These are phyloP conservation scores for Tripidium arundinaceum DNA, from an alignment of 202 grass and related monocot genomes.

Conservation along the genomic window DNA sequence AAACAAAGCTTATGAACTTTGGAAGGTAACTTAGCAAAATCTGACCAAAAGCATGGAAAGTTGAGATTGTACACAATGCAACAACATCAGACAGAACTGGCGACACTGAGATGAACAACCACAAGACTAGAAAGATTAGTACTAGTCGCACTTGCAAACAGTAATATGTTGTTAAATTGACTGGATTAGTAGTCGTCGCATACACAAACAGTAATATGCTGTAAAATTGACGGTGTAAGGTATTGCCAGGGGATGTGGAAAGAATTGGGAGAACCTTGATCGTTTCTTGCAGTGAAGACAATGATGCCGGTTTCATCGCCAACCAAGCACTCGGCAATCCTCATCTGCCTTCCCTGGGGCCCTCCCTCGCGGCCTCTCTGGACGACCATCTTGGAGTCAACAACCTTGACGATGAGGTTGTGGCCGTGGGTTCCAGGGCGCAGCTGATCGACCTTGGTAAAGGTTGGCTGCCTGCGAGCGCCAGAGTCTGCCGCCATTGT, in stretches of 20 bases:
- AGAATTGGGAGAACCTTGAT: conserved; percentile 29
- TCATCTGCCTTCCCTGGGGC: conserved; percentile 42
- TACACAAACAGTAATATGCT: background rate
- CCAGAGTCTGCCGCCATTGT: conserved; percentile 27
- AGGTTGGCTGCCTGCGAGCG: conserved; percentile 29
- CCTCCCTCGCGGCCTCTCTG: conserved; percentile 36
- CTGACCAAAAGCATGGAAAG: background rate
- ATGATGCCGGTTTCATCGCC: conserved; percentile 57
- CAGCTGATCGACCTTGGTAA: conserved; percentile 52
- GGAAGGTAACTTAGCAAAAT: background rate
- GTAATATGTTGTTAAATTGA: background rate
- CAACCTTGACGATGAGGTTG: conserved; percentile 43
- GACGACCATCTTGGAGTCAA: conserved; percentile 52
- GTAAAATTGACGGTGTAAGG: background rate
- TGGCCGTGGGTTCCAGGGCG: conserved; percentile 43
- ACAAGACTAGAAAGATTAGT: background rate
- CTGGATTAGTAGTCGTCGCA: background rate
- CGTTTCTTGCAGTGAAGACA: conserved; percentile 51
- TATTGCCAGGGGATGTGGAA: background rate
- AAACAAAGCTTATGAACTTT: background rate
- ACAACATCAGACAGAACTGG: background rate
- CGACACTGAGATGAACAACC: background rate
- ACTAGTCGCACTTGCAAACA: background rate
- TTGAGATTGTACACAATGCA: background rate
- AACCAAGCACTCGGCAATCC: conserved; percentile 61